A percentile compares a stretch with the other conserved stretches of the same genome.
Evolutionary conservation across 2,329 filamentous ascomycete species (phyloP).

Genomic region (Ceratocystis ficicola): DNA sequence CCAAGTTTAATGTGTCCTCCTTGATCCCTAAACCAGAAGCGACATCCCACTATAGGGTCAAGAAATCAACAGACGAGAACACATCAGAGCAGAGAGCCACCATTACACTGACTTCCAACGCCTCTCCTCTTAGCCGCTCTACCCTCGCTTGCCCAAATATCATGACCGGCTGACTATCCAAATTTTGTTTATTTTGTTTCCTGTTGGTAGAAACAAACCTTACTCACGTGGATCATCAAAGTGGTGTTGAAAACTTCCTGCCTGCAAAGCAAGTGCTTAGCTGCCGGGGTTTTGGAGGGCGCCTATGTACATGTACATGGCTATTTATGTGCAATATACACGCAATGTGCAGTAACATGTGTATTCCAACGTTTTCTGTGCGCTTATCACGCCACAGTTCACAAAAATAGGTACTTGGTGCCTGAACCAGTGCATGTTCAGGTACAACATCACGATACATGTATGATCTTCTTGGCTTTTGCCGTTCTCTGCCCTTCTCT

Average conservation of each 20-base stretch:
- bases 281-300: neutral
- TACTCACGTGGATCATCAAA: neutral
- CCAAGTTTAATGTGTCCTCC: neutral
- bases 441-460: neutral
- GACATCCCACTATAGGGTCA: neutral
- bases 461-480: neutral
- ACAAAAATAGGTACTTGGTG: neutral
- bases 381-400: no score
- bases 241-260: neutral
- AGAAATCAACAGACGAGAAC: neutral
- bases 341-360: neutral
- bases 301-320: neutral
- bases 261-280: neutral
- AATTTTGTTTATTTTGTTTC: neutral
- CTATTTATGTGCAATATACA: neutral
- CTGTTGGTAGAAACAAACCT: neutral
- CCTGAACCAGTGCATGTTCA: neutral
- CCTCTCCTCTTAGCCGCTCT: neutral
- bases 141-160: neutral
- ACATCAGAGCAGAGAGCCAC: neutral
- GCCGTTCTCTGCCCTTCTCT: neutral
- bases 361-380: neutral
- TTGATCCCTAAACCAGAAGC: neutral
- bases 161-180: neutral
- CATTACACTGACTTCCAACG: neutral